Evolutionary conservation across 2,329 filamentous ascomycete species (phyloP), one percentile per base, ranked within the genome.

Genomic region (Chaetomium sp.): DNA sequence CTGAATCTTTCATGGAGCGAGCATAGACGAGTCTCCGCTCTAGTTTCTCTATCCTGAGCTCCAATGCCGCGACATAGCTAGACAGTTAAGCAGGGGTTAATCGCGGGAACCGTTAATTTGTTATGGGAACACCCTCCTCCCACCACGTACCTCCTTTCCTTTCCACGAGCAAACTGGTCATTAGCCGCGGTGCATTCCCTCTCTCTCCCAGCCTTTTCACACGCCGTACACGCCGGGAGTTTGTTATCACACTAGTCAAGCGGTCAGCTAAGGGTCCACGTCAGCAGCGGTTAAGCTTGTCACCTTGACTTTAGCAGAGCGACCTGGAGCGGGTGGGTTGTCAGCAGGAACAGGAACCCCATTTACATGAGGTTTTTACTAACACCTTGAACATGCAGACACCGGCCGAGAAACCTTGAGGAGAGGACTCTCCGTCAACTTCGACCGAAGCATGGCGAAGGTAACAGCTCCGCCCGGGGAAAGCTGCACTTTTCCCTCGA

Each of bases 141-240:
- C n/a, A n/a, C 4, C 38, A 71, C 78, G 64, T 70, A 87, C 87
- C 93, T 98, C 73, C 94, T 85, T 75, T 98, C 95, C 77, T 98
- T 98, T 67, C 95, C 95, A 68, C 93, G 85, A 0, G 94, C 93
- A 77, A 97, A 98, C 75, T 97, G 93, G 74, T 98, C 94, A 73
- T 96, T 97, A 8, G 93, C 93, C 63, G 93, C 93, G 7, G 93
- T 97, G 76, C 95, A 99, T 75, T 96, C 93, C 66, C 84, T 88
- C 62, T 91, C 88, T 67, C 92, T 90, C 33, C 93, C 93, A 16
- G 92, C 92, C 78, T 93, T 93, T 77, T 97, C 94, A 75, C 95
- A 98, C 21, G 94, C 94, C 8, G 93, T 96, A 75, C 95, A 99
- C 8, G 93, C 93, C 12, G 95, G 95, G 45, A 98, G 82, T 77